Percentiles rank a stretch among this genome's conserved stretches.
Conservation (phyloP, 73 alveolate genomes). For the Paramecium pentaurelia region DNA sequence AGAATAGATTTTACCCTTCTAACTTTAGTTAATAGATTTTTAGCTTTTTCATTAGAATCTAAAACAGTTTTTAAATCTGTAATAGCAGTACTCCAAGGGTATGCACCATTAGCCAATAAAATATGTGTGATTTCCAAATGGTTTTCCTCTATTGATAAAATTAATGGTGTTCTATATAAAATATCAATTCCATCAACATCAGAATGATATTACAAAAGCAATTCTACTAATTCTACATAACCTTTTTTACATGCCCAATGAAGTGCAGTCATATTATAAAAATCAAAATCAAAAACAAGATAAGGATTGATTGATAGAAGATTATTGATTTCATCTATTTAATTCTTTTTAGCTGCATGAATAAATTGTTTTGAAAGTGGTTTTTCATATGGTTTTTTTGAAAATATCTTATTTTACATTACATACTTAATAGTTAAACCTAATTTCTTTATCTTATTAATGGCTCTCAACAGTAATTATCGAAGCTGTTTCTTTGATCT, state of each 20-base stretch:
- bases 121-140: conserved; percentile 4
- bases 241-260: conserved; percentile 44
- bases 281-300: conserved; percentile 38
- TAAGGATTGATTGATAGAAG: not conserved
- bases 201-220: not conserved
- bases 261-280: conserved; percentile 25
- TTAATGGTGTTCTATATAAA: conserved; percentile 9
- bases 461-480: conserved; percentile 1
- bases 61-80: not conserved
- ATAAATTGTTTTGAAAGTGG: not conserved
- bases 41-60: not conserved
- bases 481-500: conserved; percentile 21
- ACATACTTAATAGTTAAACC: not conserved
- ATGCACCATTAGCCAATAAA: conserved; percentile 13
- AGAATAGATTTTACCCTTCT: not conserved
- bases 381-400: conserved; percentile 42
- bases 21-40: not conserved
- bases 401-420: not conserved
- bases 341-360: conserved; percentile 31
- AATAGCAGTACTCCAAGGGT: conserved; percentile 42
- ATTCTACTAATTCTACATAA: not conserved
- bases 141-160: not conserved
- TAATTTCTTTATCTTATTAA: not conserved
- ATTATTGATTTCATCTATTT: not conserved
- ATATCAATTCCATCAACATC: conserved; percentile 45